Conservation (phyloP, 805 yeast species). For the Komagataella phaffii region DNA sequence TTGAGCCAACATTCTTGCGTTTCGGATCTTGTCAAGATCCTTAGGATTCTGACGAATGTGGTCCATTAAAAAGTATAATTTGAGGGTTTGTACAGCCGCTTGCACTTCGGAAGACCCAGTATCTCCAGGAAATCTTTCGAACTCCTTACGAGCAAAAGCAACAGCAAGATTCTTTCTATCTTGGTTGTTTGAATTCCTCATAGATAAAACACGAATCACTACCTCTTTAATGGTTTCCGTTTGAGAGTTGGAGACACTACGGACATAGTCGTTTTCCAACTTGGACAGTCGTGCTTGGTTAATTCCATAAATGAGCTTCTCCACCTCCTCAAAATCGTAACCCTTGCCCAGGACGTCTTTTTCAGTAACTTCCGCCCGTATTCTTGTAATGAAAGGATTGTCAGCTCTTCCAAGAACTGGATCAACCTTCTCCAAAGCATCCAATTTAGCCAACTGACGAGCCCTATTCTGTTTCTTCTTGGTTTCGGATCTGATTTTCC, state of each 20-base stretch:
- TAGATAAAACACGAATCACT: conserved; percentile 54
- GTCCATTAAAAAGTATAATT: conserved; percentile 62
- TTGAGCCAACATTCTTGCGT: conserved; percentile 74
- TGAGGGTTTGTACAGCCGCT: conserved; percentile 80
- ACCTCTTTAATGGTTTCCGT: conserved; percentile 50
- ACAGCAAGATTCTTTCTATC: conserved; percentile 49
- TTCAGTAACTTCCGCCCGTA: conserved; percentile 53
- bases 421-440: conserved; percentile 35
- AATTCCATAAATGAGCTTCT: conserved; percentile 66
- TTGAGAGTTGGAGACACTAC: conserved; percentile 13
- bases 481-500: conserved; percentile 1
- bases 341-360: conserved; percentile 51
- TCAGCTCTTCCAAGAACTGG: conserved; percentile 71
- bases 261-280: conserved; percentile 5
- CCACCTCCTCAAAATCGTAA: conserved; percentile 50
- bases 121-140: conserved; percentile 75
- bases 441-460: conserved; percentile 6
- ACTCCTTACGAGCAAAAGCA: conserved; percentile 61
- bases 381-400: conserved; percentile 55
- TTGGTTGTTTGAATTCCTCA: conserved; percentile 52
- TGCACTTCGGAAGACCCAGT: conserved; percentile 94
- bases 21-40: conserved; percentile 58
- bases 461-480: conserved; percentile 17
- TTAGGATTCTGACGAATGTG: conserved; percentile 61
- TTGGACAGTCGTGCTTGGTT: conserved; percentile 39